Percentiles rank a stretch among this genome's conserved stretches.
These are phyloP conservation scores for Xerocomus nothofagi DNA, from an alignment of 1,284 basidiomycete genomes.

Conservation along the genomic window DNA sequence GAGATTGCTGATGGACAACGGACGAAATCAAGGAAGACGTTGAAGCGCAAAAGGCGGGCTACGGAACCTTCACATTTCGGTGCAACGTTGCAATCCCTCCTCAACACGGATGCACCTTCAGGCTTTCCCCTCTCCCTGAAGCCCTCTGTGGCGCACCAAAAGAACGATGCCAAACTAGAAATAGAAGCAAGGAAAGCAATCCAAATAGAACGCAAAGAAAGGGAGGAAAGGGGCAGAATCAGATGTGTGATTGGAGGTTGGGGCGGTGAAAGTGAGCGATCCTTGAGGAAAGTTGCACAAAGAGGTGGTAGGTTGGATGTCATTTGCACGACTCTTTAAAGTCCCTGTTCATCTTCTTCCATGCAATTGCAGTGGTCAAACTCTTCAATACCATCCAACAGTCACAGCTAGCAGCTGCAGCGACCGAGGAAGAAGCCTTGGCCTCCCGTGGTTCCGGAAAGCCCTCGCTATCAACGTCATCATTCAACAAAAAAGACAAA, in stretches of 20 bases:
- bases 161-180: conserved; percentile 73
- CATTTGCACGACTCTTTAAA: neutral
- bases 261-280: conserved; percentile 77
- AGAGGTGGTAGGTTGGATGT: conserved; percentile 61
- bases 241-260: conserved; percentile 80
- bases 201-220: conserved; percentile 70
- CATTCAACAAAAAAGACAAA: conserved; percentile 46
- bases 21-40: conserved; percentile 71
- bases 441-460: conserved; percentile 67
- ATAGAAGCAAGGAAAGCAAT: conserved; percentile 65
- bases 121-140: conserved; percentile 71
- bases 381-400: conserved; percentile 83
- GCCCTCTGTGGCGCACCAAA: conserved; percentile 64
- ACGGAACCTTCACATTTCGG: conserved; percentile 75
- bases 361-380: conserved; percentile 62
- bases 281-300: conserved; percentile 77
- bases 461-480: conserved; percentile 65
- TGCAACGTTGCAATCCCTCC: conserved; percentile 63
- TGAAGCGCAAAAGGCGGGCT: conserved; percentile 77
- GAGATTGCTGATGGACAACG: conserved; percentile 56
- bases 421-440: conserved; percentile 57
- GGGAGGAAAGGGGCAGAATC: conserved; percentile 70
- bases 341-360: conserved; percentile 1
- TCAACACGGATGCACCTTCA: conserved; percentile 67
- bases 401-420: conserved; percentile 58